phyloP scores from a whole-genome alignment of 805 yeast genomes.

The Myxozyma sirexii region DNA sequence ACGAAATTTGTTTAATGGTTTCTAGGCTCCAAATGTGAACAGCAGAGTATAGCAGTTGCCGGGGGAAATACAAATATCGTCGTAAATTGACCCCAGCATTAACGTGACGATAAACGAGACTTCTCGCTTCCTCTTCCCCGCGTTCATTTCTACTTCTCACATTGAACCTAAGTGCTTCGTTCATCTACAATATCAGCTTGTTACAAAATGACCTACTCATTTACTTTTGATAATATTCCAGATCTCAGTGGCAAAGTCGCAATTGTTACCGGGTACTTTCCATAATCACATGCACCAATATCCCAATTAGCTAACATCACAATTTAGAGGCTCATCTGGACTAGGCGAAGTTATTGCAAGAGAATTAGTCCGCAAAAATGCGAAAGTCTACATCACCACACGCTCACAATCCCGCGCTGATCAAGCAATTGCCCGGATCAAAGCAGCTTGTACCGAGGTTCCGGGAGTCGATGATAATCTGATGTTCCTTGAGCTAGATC shows the following conservation, averaged over 20 bases:
- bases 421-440: slow-evolving; percentile 29
- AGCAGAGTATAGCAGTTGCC: no score
- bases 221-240: slow-evolving; percentile 26
- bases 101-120: no score
- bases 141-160: no score
- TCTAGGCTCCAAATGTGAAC: no score
- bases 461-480: slow-evolving; percentile 18
- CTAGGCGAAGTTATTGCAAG: slow-evolving; percentile 29
- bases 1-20: no score
- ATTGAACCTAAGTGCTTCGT: no score
- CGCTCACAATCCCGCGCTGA: slow-evolving; percentile 23
- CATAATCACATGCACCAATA: neutral
- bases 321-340: slow-evolving; percentile 33
- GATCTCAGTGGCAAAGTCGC: slow-evolving; percentile 28
- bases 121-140: no score
- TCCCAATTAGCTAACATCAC: no score
- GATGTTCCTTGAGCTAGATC: slow-evolving; percentile 26
- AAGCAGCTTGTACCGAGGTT: neutral
- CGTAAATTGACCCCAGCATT: no score
- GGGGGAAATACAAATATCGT: no score
- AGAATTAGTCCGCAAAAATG: slow-evolving; percentile 29
- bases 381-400: slow-evolving; percentile 29
- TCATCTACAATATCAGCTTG: no score
- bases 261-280: slow-evolving; percentile 28
- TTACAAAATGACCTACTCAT: neutral